Base-by-base conservation (phyloP, 768 basidiomycete species). In the Russula brevipes region DNA sequence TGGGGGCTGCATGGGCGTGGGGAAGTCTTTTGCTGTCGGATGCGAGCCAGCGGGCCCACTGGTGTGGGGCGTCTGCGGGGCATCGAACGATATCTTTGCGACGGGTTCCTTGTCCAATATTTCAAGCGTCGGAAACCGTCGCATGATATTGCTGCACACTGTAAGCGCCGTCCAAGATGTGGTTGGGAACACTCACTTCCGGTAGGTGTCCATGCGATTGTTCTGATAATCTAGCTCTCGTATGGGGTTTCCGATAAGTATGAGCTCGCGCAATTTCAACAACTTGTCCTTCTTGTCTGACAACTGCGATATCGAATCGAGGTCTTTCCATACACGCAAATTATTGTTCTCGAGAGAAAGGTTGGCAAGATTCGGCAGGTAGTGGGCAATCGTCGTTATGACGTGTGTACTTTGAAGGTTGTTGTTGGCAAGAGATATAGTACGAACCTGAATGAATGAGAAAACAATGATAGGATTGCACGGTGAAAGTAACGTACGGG, bases 101-200 rank as follows among this genome's bases (percentile, higher is more conserved):
- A 98, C 84, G 7, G 90, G 80, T 71, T 89, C 86, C 66, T 86
- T 83, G 72, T 98, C 96, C 60, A 98, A 79, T 64, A 95, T 88
- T 60, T 86, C 83, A 45, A 98, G 74, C 36, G 89, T 83, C 1
- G 89, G 81, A 71, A 98, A 94, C 49, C 91, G 86, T 47, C 88
- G 82, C 12, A 84, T 80, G 61, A 96, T 81, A 66, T 94, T 90
- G 67, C 94, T 94, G 71, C 36, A 64, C 30, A 31, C 30, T 14
- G 49, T 64, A 5, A 65, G 38, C 44, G 35, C 45, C 39, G 53
- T 14, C 36, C 62, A 66, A 64, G 46, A 56, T 24, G 31, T 8
- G 47, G 5, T 5, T 12, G 17, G 10, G 36, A 9, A 38, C 54
- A 73, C 83, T 64, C 61, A 91, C 91, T 81, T 83, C 72, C 83